These are phyloP conservation scores for Herpotrichia juniperi DNA, from an alignment of 2,329 filamentous ascomycete species.

Conservation along the genomic window DNA sequence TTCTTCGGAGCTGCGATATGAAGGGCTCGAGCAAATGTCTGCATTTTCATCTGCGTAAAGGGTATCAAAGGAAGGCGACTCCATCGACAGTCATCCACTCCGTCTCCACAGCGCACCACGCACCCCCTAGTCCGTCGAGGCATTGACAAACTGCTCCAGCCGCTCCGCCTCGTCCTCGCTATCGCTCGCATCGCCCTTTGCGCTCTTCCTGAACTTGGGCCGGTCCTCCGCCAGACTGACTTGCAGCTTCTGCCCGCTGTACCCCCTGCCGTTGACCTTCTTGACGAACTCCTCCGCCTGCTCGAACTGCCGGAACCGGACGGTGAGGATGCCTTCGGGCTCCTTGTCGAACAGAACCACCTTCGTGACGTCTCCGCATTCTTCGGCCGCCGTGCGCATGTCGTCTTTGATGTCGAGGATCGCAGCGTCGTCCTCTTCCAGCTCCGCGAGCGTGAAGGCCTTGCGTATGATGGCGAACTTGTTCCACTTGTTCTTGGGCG, in stretches of 20 bases:
- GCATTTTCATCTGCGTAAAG: no score
- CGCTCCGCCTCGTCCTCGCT: constrained; percentile 30
- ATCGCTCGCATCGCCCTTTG: constrained; percentile 22
- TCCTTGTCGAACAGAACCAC: constrained; percentile 91
- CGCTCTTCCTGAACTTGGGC: constrained; percentile 39
- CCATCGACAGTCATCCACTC: neutral
- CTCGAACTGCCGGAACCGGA: constrained; percentile 76
- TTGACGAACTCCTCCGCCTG: constrained; percentile 55
- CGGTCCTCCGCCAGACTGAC: constrained; percentile 33
- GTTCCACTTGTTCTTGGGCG: constrained; percentile 68
- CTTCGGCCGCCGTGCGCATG: constrained; percentile 85
- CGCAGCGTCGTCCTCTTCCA: constrained; percentile 82
- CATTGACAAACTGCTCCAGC: constrained; percentile 11
- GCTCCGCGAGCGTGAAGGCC: constrained; percentile 88
- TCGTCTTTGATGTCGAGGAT: constrained; percentile 94
- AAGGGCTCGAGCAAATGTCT: no score
- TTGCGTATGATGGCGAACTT: constrained; percentile 87
- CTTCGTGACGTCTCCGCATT: constrained; percentile 86
- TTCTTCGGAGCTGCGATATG: no score
- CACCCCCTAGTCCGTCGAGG: constrained; percentile 10
- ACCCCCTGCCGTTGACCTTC: constrained; percentile 25
- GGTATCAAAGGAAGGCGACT: no score
- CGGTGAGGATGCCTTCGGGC: constrained; percentile 79
- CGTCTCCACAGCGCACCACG: constrained; percentile 13
- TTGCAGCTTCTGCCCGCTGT: constrained; percentile 19